phyloP scores from a whole-genome alignment of 495 filamentous ascomycete species.

The Neurospora pannonica region DNA sequence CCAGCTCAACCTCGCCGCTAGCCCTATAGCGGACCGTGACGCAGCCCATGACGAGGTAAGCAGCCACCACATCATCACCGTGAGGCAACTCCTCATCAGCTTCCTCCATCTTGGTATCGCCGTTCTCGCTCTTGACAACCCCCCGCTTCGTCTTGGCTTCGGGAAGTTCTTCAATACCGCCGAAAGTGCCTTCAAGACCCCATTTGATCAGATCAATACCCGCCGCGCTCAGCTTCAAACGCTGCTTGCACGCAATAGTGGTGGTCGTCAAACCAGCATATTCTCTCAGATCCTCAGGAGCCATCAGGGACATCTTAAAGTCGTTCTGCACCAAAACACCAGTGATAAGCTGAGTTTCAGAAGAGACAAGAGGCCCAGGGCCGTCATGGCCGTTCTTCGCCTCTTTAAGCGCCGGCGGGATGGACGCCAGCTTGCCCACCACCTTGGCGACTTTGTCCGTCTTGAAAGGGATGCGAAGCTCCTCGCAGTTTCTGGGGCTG shows the following conservation, averaged over 20 bases:
- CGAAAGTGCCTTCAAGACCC: slow-evolving; percentile 91
- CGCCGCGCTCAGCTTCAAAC: slow-evolving; percentile 73
- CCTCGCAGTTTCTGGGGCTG: slow-evolving; percentile 88
- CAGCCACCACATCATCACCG: slow-evolving; percentile 35
- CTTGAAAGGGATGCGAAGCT: slow-evolving; percentile 88
- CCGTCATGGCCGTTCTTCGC: slow-evolving; percentile 3
- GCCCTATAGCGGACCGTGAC: slow-evolving; percentile 61
- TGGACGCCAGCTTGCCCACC: slow-evolving; percentile 81
- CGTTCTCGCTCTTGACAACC: slow-evolving; percentile 35
- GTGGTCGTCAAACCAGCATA: slow-evolving; percentile 93
- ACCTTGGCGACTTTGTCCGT: slow-evolving; percentile 96
- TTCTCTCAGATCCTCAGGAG: slow-evolving; percentile 86
- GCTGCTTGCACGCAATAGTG: slow-evolving; percentile 82
- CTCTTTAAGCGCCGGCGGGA: slow-evolving; percentile 51
- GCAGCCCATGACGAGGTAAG: slow-evolving; percentile 85
- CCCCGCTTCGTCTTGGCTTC: slow-evolving; percentile 34
- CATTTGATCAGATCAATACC: slow-evolving; percentile 86
- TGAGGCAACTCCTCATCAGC: slow-evolving; percentile 48
- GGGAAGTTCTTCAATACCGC: slow-evolving; percentile 62
- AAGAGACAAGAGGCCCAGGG: neutral
- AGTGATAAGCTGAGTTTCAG: slow-evolving; percentile 51
- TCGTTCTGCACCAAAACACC: slow-evolving; percentile 95
- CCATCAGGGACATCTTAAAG: slow-evolving; percentile 93
- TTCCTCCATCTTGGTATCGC: slow-evolving; percentile 43
- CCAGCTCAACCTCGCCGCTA: slow-evolving; percentile 73